Evolutionary conservation across 1,284 basidiomycete species (phyloP), one percentile per base, ranked within the genome.

Genomic region (Pseudozyma tsukubaensis): DNA sequence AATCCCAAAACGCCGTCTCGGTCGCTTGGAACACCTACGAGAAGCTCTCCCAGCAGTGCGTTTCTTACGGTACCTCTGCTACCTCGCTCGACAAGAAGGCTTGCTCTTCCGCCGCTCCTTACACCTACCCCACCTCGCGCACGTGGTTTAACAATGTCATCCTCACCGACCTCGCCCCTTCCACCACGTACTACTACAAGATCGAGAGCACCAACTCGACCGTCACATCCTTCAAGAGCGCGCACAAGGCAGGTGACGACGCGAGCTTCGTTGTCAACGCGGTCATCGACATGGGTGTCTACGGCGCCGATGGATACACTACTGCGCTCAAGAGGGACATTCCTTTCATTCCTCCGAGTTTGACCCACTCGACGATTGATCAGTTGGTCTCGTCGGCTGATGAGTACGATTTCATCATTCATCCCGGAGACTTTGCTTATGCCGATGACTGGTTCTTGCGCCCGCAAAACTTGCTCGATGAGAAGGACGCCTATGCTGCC

Each of bases 281-380:
- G 13, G 61, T 85, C 52, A 77, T 78, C 55, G 85, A 85, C 60
- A 85, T 85, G 83, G 84, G 84, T 8, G 84, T 85, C 64, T 84
- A 82, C 19, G 83, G 85, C 53, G 78, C 79, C 4, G 66, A 72
- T 43, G 85, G 84, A 9, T 82, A 83, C 48, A 79, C 82, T 21
- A 73, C 71, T 42, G 75, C 74, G 21, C 62, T 34, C 56, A 72
- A 72, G 59, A 59, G 63, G 1, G 69, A 72, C 43, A 72, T 72
- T 12, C 69, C 69, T 14, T 57, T 37, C 48, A 52, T 72, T 39
- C 59, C 49, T 12, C 69, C 69, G 29, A 62, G 59, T 24, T 24
- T 72, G 14, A 67, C 63, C 1, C 69, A 72, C 49, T 72, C 69
- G 9, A 72, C 59, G 48, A 76, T 76, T 49, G 61, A 76, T 8